These are phyloP conservation scores for Cladosporium phlei DNA, from an alignment of 2,329 filamentous ascomycete species.

Conservation along the genomic window DNA sequence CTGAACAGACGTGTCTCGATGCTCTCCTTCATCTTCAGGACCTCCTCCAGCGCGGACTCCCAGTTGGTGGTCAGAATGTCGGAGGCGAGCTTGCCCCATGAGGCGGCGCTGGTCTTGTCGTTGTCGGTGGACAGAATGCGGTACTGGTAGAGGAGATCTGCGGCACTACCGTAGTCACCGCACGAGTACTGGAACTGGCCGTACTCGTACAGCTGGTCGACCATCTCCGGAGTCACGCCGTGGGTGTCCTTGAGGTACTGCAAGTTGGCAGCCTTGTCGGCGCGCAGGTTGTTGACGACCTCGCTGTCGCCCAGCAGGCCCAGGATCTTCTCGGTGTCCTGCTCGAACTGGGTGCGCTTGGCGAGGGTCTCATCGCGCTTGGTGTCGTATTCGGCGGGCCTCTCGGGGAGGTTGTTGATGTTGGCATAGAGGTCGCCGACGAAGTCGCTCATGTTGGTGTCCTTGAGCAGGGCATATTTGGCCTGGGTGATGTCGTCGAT, in stretches of 20 bases:
- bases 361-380: slow-evolving; percentile 86
- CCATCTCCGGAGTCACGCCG: slow-evolving; percentile 90
- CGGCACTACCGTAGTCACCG: slow-evolving; percentile 83
- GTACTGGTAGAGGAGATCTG: slow-evolving; percentile 95
- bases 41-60: slow-evolving; percentile 87
- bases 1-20: slow-evolving; percentile 95
- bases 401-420: slow-evolving; percentile 71
- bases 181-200: slow-evolving; percentile 98
- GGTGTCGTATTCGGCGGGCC: slow-evolving; percentile 79
- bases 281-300: slow-evolving; percentile 83
- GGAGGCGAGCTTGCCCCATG: slow-evolving; percentile 95
- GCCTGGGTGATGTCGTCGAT: slow-evolving; percentile 70
- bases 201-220: slow-evolving; percentile 91
- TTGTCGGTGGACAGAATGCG: slow-evolving; percentile 96
- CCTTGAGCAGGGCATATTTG: slow-evolving; percentile 90
- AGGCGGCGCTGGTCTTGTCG: slow-evolving; percentile 92
- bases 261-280: slow-evolving; percentile 98
- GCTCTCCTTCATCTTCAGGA: slow-evolving; percentile 81
- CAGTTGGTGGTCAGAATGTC: slow-evolving; percentile 95
- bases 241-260: slow-evolving; percentile 96
- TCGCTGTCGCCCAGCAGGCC: slow-evolving; percentile 82
- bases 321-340: slow-evolving; percentile 83
- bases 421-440: slow-evolving; percentile 88
- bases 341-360: slow-evolving; percentile 75
- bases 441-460: slow-evolving; percentile 99